These are phyloP conservation scores for Alternaria gansuensis DNA, from an alignment of 2,329 filamentous ascomycete genomes.

Conservation along the genomic window DNA sequence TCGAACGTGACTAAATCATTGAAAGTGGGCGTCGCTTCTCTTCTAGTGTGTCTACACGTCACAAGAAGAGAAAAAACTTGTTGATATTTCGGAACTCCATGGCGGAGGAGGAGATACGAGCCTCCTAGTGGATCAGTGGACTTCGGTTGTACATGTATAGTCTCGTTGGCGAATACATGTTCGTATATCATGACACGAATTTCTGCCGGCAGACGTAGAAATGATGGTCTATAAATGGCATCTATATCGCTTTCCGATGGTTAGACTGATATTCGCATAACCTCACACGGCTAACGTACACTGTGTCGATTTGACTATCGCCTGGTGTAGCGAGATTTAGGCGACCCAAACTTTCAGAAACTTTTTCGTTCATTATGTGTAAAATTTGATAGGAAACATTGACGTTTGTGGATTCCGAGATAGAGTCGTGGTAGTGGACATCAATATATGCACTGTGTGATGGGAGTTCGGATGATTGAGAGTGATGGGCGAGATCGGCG, in stretches of 20 bases:
- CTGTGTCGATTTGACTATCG: background rate
- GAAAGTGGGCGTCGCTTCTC: constrained; percentile 11
- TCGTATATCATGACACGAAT: constrained; percentile 19
- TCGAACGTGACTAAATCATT: constrained; percentile 14
- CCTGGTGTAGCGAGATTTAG: constrained; percentile 1
- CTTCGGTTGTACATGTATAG: constrained; percentile 11
- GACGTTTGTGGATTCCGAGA: background rate
- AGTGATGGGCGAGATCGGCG: constrained; percentile 9
- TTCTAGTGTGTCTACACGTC: constrained; percentile 6
- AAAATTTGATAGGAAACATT: background rate
- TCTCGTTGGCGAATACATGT: constrained; percentile 12
- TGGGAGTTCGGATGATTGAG: background rate
- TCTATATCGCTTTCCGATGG: background rate
- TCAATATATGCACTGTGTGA: background rate
- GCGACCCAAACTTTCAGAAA: constrained; percentile 2
- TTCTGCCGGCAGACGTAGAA: constrained; percentile 13
- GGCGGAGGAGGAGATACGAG: background rate
- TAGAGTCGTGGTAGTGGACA: background rate
- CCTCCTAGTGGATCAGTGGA: constrained; percentile 5
- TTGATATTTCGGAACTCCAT: constrained; percentile 5
- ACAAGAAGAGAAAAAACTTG: constrained; percentile 5
- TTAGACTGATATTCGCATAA: background rate
- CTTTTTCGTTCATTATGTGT: background rate
- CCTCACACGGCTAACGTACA: constrained; percentile 2
- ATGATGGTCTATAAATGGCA: background rate